phyloP scores from a whole-genome alignment of 2,329 filamentous ascomycete species.

The Nemania diffusa region DNA sequence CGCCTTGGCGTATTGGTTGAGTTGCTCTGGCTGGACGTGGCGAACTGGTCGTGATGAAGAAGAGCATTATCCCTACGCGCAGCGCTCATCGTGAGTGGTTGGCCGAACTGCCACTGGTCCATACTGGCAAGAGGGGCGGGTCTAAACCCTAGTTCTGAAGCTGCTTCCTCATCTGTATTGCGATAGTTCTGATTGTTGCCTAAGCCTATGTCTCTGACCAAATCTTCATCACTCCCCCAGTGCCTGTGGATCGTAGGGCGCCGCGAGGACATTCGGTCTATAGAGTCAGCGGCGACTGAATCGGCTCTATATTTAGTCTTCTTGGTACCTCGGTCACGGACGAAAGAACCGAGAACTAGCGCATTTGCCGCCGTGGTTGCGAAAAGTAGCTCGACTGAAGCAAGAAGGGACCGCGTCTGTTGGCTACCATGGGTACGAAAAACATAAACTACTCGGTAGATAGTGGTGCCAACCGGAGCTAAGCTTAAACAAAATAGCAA shows the following conservation, averaged over 20 bases:
- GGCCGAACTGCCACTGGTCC: constrained; percentile 60
- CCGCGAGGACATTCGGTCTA: constrained; percentile 60
- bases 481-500: constrained; percentile 87
- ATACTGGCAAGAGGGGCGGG: constrained; percentile 56
- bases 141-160: constrained; percentile 45
- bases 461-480: constrained; percentile 79
- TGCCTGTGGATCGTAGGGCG: constrained; percentile 68
- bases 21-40: constrained; percentile 52
- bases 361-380: constrained; percentile 89
- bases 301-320: constrained; percentile 82
- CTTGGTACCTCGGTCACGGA: constrained; percentile 89
- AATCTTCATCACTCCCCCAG: constrained; percentile 91
- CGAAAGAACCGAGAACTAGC: constrained; percentile 90
- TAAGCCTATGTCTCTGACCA: constrained; percentile 83
- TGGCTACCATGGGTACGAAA: constrained; percentile 77
- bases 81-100: constrained; percentile 51
- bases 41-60: constrained; percentile 49
- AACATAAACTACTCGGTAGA: constrained; percentile 83
- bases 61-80: constrained; percentile 60
- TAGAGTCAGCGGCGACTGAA: constrained; percentile 69
- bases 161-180: constrained; percentile 42
- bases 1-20: constrained; percentile 61
- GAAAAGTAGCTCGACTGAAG: constrained; percentile 89
- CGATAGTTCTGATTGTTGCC: constrained; percentile 67
- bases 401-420: constrained; percentile 87